Base-by-base conservation (phyloP, 306 rosid species). In the Vachellia collinsii region DNA sequence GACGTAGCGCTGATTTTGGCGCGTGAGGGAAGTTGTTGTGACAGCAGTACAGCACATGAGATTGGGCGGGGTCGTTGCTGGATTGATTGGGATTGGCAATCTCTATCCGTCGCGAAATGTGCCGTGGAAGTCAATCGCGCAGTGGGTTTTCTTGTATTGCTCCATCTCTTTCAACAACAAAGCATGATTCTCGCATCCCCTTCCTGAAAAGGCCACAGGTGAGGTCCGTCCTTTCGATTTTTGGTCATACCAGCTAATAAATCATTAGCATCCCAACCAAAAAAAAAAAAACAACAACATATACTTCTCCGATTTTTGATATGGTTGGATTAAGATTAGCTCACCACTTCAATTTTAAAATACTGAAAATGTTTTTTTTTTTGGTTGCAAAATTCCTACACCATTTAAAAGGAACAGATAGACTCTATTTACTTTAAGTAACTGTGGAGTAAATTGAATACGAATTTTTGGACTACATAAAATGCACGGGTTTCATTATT, bases 51-150 rank as follows among this genome's bases (percentile, higher is more conserved):
- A n/a, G 10, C 51, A 2, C 53, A 11, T 41, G 73, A 29, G n/a
- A 41, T 1, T n/a, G 10, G 16, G 8, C 4, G 17, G 37, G 48
- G 4, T 58, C 0, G 34, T 29, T 16, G 4, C 17, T 4, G 36
- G 53, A 68, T 42, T 20, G 36, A 68, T 20, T 14, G 11, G 19
- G 73, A 68, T 41, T n/a, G 19, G 9, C 73, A 42, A 20, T 68
- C 73, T 25, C 73, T 41, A 11, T 68, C 53, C 50, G 37, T 20
- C 73, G 73, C 51, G 53, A 11, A n/a, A 39, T 43, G 38, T 20
- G 74, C 12, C 54, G 74, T 70, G 74, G 12, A 68, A 3, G 56
- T 44, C 74, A 70, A 70, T 70, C n/a, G 74, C 74, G 74, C 74
- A 11, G 14, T 39, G 50, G 51, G 36, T n/a, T 12, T 54, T 54